Percentiles rank a stretch among this genome's conserved stretches.
These are phyloP conservation scores for Coprinellus micaceus DNA, from an alignment of 768 basidiomycete genomes.

Conservation along the genomic window DNA sequence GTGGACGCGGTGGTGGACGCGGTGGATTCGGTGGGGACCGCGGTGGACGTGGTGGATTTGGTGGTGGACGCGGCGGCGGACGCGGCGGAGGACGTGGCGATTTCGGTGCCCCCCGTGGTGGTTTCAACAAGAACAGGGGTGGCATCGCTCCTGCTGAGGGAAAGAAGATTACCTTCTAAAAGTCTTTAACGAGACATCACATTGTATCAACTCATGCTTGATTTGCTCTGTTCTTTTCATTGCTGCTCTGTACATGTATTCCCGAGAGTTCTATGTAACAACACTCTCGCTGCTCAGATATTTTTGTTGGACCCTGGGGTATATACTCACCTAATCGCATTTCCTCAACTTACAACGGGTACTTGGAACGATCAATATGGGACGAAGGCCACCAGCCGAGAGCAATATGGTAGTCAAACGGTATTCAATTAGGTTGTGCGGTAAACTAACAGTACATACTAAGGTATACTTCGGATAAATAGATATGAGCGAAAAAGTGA, in stretches of 20 bases:
- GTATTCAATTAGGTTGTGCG: slow-evolving; percentile 1
- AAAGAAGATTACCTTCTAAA: slow-evolving; percentile 61
- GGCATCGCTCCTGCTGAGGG: slow-evolving; percentile 64
- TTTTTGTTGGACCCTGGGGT: too few species aligned
- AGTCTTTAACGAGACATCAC: not conserved
- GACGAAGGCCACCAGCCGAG: too few species aligned
- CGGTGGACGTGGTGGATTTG: slow-evolving; percentile 33
- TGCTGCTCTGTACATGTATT: not conserved
- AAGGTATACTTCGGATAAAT: slow-evolving; percentile 8
- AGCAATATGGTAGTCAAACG: not conserved
- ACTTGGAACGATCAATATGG: too few species aligned
- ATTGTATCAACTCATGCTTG: slow-evolving; percentile 4
- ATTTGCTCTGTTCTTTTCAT: not conserved
- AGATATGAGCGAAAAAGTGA: not conserved
- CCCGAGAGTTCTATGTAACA: not conserved
- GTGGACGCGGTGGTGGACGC: slow-evolving; percentile 45
- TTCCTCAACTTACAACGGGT: too few species aligned
- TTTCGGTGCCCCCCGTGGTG: slow-evolving; percentile 36
- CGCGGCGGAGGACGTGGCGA: slow-evolving; percentile 39
- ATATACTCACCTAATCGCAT: too few species aligned
- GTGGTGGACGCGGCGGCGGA: slow-evolving; percentile 36
- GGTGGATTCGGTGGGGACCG: slow-evolving; percentile 39
- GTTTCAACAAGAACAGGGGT: slow-evolving; percentile 54
- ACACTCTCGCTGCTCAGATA: too few species aligned
- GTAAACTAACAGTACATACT: slow-evolving; percentile 3